Evolutionary conservation across 2,329 filamentous ascomycete genomes (phyloP), one percentile per base, ranked within the genome.

Genomic region (Chaetomium sp.): DNA sequence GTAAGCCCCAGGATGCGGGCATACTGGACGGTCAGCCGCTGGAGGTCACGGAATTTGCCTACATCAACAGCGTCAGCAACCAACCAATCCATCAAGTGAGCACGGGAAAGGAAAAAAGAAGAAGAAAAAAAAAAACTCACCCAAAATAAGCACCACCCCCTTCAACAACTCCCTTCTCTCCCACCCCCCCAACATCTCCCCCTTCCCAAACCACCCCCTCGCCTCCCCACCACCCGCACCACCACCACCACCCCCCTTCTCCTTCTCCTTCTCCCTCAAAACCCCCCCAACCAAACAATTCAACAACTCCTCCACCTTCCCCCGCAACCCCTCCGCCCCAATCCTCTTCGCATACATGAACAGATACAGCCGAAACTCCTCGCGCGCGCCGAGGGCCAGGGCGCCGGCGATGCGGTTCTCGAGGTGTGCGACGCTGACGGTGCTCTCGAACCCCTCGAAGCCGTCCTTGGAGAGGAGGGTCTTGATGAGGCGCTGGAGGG

Each of bases 301-400:
- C 31, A 98, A 81, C 10, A 99, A 81, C 79, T 99, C 96, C 75
- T 98, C 94, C 2, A 97, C 93, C 79, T 99, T 99, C 63, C 87
- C 84, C 70, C 90, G 87, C 59, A 94, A 80, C 0, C 93, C 93
- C 76, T 99, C 96, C 0, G 93, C 92, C 1, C 95, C 95, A 6
- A 99, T 85, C 0, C 95, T 88, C 79, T 97, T 98, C 3, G 93
- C 94, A 73, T 99, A 99, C 93, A 98, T 98, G 73, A 93, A 90
- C n/a, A 99, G 81, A 73, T 98, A 98, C 1, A 97, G 82, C 64
- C 92, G 87, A 79, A 98, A 99, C 75, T 99, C 95, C 65, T 98
- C 93, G 71, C 88, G 90, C 0, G 95, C 90, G 3, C 90, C 91
- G 0, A 99, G 81, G 65, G 92, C 90, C 74, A 96, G 79, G 0